Evolutionary conservation across 2,329 filamentous ascomycete genomes (phyloP), one percentile per base, ranked within the genome.

Genomic region (Sclerotinia subarctica): DNA sequence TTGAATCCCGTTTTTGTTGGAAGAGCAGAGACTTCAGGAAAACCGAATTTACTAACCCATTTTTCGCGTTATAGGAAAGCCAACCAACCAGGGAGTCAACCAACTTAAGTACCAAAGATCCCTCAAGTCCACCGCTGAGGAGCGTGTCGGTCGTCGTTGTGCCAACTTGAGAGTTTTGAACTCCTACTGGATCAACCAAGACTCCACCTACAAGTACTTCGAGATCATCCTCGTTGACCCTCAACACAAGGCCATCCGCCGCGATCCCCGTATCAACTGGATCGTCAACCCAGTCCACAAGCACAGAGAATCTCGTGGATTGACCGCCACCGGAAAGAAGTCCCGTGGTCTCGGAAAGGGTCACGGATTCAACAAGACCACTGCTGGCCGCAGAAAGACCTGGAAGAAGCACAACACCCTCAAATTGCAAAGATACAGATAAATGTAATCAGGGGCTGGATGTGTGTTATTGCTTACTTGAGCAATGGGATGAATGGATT

Each of bases 181-280:
- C 92, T 98, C 94, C 74, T 99, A 99, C 94, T 99, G 96, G 96
- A 93, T 99, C 88, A 99, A 99, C 92, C 93, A 98, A 89, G 95
- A 99, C 88, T 97, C 94, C 72, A 99, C 95, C 85, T 99, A 98
- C 92, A 99, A 99, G 89, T 99, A 99, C 92, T 99, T 89, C 88
- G 95, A 99, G 86, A 90, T 98, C 84, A 98, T 99, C 87, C 92
- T 97, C 80, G 94, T 99, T 81, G 95, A 99, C 87, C 95, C 95
- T 82, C 92, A 96, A 87, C 95, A 99, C 92, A 98, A 98, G 90
- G 95, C 95, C 81, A 99, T 99, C 88, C 95, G 95, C 84, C 92
- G 91, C 81, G 95, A 99, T 83, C 86, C 95, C 80, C 94, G 95
- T 85, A 98, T 99, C 92, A 99, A 97, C 92, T 99, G 95, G 95